Evolutionary conservation across 2,329 filamentous ascomycete genomes (phyloP).

Genomic region (Huntiella savannae): DNA sequence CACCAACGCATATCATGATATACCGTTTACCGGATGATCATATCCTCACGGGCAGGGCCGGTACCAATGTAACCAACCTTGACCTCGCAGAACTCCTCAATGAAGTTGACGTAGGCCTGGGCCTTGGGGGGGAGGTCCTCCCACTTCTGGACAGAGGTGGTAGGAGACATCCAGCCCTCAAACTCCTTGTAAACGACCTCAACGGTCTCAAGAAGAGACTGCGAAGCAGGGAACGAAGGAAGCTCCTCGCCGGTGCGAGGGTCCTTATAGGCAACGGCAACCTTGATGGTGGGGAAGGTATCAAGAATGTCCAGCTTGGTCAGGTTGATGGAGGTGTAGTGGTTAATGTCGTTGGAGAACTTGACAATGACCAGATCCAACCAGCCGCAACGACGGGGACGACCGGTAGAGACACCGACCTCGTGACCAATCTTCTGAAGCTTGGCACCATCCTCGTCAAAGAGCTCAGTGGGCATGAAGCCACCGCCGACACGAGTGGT

Average conservation of each 20-base stretch:
- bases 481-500: conserved; percentile 42
- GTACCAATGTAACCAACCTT: conserved; percentile 42
- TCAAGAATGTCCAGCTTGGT: conserved; percentile 49
- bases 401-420: conserved; percentile 12
- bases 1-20: background rate
- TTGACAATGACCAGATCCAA: conserved; percentile 50
- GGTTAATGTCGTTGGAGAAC: conserved; percentile 42
- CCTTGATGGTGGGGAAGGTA: conserved; percentile 53
- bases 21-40: conserved; percentile 26
- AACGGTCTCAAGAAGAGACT: conserved; percentile 34
- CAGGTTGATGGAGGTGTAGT: conserved; percentile 23
- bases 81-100: conserved; percentile 46
- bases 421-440: conserved; percentile 27
- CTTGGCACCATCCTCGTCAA: conserved; percentile 20
- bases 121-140: conserved; percentile 45
- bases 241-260: conserved; percentile 26
- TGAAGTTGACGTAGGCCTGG: conserved; percentile 45
- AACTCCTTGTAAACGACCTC: conserved; percentile 51
- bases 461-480: conserved; percentile 42
- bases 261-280: conserved; percentile 46
- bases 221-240: conserved; percentile 45
- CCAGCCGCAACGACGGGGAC: conserved; percentile 22
- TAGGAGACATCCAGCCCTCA: conserved; percentile 49
- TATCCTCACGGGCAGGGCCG: conserved; percentile 43
- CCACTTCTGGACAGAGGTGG: conserved; percentile 38